These are phyloP conservation scores for Hypomyces rosellus DNA, from an alignment of 2,329 filamentous ascomycete genomes.

Conservation along the genomic window DNA sequence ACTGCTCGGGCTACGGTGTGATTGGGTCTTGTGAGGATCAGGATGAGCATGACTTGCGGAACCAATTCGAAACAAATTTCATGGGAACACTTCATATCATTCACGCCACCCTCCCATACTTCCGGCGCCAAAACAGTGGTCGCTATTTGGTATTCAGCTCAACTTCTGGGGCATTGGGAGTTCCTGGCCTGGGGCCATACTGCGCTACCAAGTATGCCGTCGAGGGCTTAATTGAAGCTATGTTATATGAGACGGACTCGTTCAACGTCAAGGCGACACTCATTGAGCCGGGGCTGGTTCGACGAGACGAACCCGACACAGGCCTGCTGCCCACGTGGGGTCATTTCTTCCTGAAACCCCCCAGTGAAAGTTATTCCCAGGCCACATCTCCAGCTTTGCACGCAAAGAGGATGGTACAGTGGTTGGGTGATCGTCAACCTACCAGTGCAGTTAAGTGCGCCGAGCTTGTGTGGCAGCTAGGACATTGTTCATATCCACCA, in stretches of 20 bases:
- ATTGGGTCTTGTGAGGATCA: constrained; percentile 96
- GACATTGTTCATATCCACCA: constrained; percentile 90
- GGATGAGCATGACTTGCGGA: constrained; percentile 87
- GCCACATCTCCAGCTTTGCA: constrained; percentile 79
- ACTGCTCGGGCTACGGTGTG: constrained; percentile 91
- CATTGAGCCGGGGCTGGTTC: constrained; percentile 83
- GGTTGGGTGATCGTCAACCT: constrained; percentile 87
- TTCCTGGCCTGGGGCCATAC: constrained; percentile 87
- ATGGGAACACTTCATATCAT: constrained; percentile 93
- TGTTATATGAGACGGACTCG: constrained; percentile 88
- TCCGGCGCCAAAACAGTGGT: constrained; percentile 67
- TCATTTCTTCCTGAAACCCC: constrained; percentile 84
- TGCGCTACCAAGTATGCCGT: constrained; percentile 97
- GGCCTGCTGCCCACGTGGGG: constrained; percentile 72
- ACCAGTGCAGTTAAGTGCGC: constrained; percentile 89
- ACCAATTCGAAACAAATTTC: constrained; percentile 97
- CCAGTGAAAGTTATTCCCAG: constrained; percentile 73
- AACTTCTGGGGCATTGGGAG: constrained; percentile 84
- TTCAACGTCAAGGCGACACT: constrained; percentile 94
- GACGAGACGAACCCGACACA: constrained; percentile 70
- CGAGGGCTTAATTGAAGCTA: constrained; percentile 89
- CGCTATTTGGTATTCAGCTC: constrained; percentile 93
- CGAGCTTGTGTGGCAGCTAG: constrained; percentile 89
- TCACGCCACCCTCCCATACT: constrained; percentile 80
- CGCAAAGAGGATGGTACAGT: constrained; percentile 85